phyloP scores from a whole-genome alignment of 2,329 filamentous ascomycete genomes.

The Ceratocystis cubensis region DNA sequence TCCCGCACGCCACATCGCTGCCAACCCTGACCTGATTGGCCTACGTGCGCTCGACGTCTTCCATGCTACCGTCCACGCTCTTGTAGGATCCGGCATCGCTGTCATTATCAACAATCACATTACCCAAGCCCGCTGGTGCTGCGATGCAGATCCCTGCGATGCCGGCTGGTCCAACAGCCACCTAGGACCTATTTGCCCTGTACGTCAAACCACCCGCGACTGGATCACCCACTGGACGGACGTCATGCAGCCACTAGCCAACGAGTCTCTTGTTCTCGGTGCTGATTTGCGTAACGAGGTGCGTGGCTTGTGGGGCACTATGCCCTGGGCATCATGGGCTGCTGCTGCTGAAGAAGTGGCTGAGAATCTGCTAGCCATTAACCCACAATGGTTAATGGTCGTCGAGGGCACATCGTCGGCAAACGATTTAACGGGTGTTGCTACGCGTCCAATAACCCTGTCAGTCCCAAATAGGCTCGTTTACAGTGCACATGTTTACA shows the following conservation, averaged over 20 bases:
- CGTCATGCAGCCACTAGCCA: constrained; percentile 46
- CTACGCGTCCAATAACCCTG: constrained; percentile 43
- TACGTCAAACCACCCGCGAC: constrained; percentile 50
- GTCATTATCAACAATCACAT: constrained; percentile 62
- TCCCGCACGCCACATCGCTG: constrained; percentile 35
- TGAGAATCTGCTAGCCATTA: constrained; percentile 46
- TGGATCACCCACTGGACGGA: constrained; percentile 56
- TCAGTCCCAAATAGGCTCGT: constrained; percentile 45
- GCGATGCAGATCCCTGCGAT: constrained; percentile 55
- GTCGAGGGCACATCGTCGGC: constrained; percentile 56
- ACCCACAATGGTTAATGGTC: constrained; percentile 52
- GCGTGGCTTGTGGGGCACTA: constrained; percentile 55
- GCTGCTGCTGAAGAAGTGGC: constrained; percentile 50
- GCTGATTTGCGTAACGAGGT: constrained; percentile 58
- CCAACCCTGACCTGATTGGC: constrained; percentile 49
- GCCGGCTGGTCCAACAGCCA: constrained; percentile 54
- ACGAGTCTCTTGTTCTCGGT: constrained; percentile 51
- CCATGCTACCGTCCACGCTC: constrained; percentile 43
- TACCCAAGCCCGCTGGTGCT: constrained; percentile 56
- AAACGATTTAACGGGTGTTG: constrained; percentile 49
- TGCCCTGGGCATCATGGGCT: constrained; percentile 54
- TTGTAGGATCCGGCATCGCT: constrained; percentile 50
- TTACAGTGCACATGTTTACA: constrained; percentile 57
- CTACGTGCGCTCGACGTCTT: constrained; percentile 48
- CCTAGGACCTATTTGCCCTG: constrained; percentile 45